phyloP scores from a whole-genome alignment of 805 yeast species.

The Cyberlindnera galapagoensis region DNA sequence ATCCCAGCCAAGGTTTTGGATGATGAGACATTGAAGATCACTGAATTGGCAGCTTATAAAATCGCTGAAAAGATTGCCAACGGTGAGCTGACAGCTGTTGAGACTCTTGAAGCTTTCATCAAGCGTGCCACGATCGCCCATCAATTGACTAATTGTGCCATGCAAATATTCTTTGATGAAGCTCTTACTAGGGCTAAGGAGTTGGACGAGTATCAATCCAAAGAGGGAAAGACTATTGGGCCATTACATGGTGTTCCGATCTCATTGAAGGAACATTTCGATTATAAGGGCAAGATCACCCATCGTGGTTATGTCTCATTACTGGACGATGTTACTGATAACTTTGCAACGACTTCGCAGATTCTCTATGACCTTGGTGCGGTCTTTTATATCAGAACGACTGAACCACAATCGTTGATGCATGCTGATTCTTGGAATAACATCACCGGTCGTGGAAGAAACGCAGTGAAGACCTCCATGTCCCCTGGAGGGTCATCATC shows the following conservation, averaged over 20 bases:
- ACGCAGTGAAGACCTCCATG: slow-evolving; percentile 48
- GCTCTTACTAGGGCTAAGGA: slow-evolving; percentile 50
- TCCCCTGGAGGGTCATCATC: slow-evolving; percentile 71
- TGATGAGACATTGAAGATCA: slow-evolving; percentile 12
- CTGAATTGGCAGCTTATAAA: slow-evolving; percentile 9
- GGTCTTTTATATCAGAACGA: slow-evolving; percentile 56
- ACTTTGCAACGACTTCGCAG: slow-evolving; percentile 41
- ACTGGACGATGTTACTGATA: slow-evolving; percentile 15
- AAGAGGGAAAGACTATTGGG: slow-evolving; percentile 51
- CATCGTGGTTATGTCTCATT: slow-evolving; percentile 51
- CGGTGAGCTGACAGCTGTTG: slow-evolving; percentile 30
- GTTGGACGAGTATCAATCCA: slow-evolving; percentile 44
- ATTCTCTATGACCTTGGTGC: slow-evolving; percentile 33
- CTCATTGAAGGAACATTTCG: slow-evolving; percentile 59
- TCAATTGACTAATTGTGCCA: slow-evolving; percentile 49
- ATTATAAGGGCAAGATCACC: slow-evolving; percentile 43
- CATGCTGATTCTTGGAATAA: slow-evolving; percentile 56
- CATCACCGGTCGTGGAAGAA: slow-evolving; percentile 50
- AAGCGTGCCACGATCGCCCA: slow-evolving; percentile 48
- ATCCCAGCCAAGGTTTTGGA: slow-evolving; percentile 20
- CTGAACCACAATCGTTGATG: slow-evolving; percentile 64
- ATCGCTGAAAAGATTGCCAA: slow-evolving; percentile 10
- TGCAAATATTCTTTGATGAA: slow-evolving; percentile 57
- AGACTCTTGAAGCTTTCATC: slow-evolving; percentile 47
- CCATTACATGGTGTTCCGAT: slow-evolving; percentile 66